A percentile compares a stretch with the other conserved stretches of the same genome.
phyloP scores from a whole-genome alignment of 345 rosid genomes.

The Murraya koenigii region DNA sequence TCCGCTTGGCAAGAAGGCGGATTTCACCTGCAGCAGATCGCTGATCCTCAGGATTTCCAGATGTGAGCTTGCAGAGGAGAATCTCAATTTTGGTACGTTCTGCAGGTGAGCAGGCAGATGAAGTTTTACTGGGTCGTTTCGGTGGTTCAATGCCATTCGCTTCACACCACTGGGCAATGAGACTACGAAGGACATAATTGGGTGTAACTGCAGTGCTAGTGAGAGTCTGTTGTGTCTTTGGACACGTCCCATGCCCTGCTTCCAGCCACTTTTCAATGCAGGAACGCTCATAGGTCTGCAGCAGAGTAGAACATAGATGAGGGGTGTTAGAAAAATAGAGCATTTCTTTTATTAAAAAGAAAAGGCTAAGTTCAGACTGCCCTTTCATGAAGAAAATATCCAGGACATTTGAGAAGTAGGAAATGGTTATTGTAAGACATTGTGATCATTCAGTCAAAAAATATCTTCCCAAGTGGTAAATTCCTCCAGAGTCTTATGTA shows the following conservation, averaged over 20 bases:
- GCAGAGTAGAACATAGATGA: conserved; percentile 16
- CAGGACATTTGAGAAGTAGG: neutral
- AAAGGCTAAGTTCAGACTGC: neutral
- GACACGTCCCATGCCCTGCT: conserved; percentile 85
- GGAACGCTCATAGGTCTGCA: conserved; percentile 88
- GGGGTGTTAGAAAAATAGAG: conserved; percentile 5
- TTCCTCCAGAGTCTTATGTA: neutral
- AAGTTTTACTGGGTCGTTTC: conserved; percentile 62
- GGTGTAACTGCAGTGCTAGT: conserved; percentile 69
- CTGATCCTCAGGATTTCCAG: conserved; percentile 74
- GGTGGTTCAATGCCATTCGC: conserved; percentile 87
- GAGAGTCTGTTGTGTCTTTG: conserved; percentile 88
- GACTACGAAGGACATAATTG: conserved; percentile 90
- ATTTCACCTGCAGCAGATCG: conserved; percentile 87
- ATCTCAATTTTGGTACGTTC: conserved; percentile 68
- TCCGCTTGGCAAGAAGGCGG: conserved; percentile 96
- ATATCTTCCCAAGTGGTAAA: neutral
- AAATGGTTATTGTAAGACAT: conserved; percentile 1
- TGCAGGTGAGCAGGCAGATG: conserved; percentile 65
- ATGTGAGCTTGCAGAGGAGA: conserved; percentile 79
- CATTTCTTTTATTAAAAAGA: neutral
- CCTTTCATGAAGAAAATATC: neutral
- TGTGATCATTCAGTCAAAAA: neutral
- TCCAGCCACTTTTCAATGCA: conserved; percentile 97
- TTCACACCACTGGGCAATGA: conserved; percentile 98